Percentiles rank a stretch among this genome's conserved stretches.
These are phyloP conservation scores for Pseudopithomyces chartarum DNA, from an alignment of 2,329 filamentous ascomycete species.

Conservation along the genomic window DNA sequence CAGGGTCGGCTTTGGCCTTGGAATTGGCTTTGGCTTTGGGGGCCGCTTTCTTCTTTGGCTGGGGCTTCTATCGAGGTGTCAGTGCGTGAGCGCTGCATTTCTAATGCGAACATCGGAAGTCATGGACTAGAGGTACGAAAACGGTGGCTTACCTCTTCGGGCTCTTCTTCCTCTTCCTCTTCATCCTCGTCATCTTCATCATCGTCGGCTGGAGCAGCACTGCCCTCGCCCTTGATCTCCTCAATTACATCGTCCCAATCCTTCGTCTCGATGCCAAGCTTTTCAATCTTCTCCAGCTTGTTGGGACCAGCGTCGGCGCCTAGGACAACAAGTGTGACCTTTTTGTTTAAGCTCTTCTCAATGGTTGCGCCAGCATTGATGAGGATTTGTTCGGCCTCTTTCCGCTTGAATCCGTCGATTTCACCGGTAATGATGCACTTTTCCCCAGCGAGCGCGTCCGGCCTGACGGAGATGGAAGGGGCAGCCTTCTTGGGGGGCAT, in stretches of 20 bases:
- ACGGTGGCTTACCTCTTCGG: slow-evolving; percentile 18
- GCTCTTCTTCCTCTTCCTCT: slow-evolving; percentile 22
- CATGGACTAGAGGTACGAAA: background rate
- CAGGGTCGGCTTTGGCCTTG: slow-evolving; percentile 20
- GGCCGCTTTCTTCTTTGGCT: slow-evolving; percentile 14
- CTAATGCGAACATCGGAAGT: background rate
- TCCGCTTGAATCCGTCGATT: slow-evolving; percentile 20
- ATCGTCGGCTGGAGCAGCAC: slow-evolving; percentile 11
- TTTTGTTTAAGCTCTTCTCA: slow-evolving; percentile 29
- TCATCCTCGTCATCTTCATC: slow-evolving; percentile 18
- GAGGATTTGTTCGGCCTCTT: slow-evolving; percentile 19
- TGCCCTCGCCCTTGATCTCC: slow-evolving; percentile 23
- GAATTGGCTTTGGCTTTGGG: slow-evolving; percentile 17
- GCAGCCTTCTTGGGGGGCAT: slow-evolving; percentile 22
- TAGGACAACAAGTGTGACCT: slow-evolving; percentile 67
- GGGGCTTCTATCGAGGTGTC: slow-evolving; percentile 12
- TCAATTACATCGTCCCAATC: slow-evolving; percentile 79
- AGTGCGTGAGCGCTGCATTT: background rate
- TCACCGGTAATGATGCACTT: slow-evolving; percentile 26
- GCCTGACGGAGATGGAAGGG: slow-evolving; percentile 17
- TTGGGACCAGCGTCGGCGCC: slow-evolving; percentile 87
- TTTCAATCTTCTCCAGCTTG: slow-evolving; percentile 81
- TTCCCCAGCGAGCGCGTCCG: slow-evolving; percentile 18
- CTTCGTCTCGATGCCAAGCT: slow-evolving; percentile 80
- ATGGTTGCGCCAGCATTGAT: slow-evolving; percentile 23